Base-by-base conservation (phyloP, 148 eudicot species). In the Camellia sinensis region DNA sequence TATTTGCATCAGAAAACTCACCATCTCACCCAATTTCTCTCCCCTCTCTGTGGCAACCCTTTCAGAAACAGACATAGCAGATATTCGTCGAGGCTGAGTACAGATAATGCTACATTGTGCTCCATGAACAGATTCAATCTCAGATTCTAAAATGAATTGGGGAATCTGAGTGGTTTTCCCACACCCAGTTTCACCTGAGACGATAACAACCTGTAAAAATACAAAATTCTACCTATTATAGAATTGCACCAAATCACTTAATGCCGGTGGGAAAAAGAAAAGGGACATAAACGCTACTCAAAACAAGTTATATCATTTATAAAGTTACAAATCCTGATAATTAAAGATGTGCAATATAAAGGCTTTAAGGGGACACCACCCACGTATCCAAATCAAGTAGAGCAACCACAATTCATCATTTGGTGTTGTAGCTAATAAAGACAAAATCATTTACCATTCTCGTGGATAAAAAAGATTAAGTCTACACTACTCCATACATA, bases 111-210 rank as follows among this genome's bases (percentile, higher is more conserved):
- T 94, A 85, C 99, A 93, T 69, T 54, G 78, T 80, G 92, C 93
- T 71, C 99, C 99, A 76, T 87, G 91, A 76, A 86, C 84, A 68
- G 89, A 91, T 73, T 92, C 92, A 73, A 94, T 90, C 88, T 96
- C 95, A 59, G 99, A 92, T 88, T 96, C 99, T 80, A 96, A 83
- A 79, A 96, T 92, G 83, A 90, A 96, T 79, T 96, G 99, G 62
- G 99, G 99, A 85, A 96, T 93, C 82, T 96, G 99, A 41, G 99
- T 96, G 54, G 99, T 94, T 89, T 96, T 96, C 46, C 99, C 99
- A 85, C 99, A 96, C 71, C 99, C 99, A 80, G 99, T 96, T 87
- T 96, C 95, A 86, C 99, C 99, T 67, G 99, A 96, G 83, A 96
- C 87, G 80, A 96, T 87, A 54, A 96, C 90, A 67, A 96, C 99